These are phyloP conservation scores for Argentina anserina DNA, from an alignment of 306 rosid species.

Conservation along the genomic window DNA sequence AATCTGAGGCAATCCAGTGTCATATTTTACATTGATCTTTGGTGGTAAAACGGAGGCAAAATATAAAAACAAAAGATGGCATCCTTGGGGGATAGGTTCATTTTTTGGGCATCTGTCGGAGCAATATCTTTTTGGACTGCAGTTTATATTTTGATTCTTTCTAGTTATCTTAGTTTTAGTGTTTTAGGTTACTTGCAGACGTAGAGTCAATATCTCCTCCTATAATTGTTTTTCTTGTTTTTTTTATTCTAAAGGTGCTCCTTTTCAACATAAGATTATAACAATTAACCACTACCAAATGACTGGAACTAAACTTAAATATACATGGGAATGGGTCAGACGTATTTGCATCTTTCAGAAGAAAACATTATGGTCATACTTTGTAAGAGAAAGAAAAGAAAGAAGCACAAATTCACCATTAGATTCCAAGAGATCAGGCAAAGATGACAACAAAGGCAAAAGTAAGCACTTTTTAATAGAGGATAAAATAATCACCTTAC, in stretches of 20 bases:
- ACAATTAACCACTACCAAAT: background rate
- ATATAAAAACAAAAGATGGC: background rate
- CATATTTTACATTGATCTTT: background rate
- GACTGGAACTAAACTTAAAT: constrained; percentile 1
- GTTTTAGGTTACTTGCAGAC: background rate
- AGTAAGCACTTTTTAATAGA: constrained; percentile 15
- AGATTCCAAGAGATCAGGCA: background rate
- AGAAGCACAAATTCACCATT: background rate
- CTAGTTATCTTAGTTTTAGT: background rate
- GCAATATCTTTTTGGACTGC: background rate
- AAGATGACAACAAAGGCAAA: background rate
- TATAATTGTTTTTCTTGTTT: background rate
- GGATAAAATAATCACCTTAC: constrained; percentile 69
- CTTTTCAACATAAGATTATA: background rate
- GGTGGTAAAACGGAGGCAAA: background rate
- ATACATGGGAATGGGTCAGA: background rate
- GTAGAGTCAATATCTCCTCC: background rate
- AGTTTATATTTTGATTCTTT: background rate
- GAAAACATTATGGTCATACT: background rate
- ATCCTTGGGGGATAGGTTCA: background rate
- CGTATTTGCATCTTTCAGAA: background rate
- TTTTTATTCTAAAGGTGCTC: background rate
- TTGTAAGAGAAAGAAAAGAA: background rate
- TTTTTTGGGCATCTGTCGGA: background rate
- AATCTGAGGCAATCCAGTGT: background rate